phyloP scores from a whole-genome alignment of 371 early-diverging fungal species.

The Encephalitozoon intestinalis region DNA sequence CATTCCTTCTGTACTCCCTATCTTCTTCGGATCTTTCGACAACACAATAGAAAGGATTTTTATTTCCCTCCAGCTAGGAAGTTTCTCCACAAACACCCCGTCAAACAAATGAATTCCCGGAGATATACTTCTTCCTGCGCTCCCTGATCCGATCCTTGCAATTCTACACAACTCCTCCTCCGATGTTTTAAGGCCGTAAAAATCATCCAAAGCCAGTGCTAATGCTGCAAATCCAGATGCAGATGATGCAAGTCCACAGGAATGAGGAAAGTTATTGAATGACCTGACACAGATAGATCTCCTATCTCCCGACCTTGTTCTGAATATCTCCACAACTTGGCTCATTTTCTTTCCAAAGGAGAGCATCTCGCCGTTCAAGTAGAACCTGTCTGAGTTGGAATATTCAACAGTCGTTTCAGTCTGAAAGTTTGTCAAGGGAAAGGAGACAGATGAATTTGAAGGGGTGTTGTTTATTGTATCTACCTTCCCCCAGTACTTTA shows the following conservation, averaged over 20 bases:
- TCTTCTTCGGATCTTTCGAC: constrained; percentile 77
- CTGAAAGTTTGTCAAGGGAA: constrained; percentile 83
- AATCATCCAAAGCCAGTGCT: constrained; percentile 70
- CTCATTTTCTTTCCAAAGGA: background rate
- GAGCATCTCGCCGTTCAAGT: background rate
- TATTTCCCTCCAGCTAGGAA: constrained; percentile 89
- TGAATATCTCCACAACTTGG: constrained; percentile 19
- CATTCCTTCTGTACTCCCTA: constrained; percentile 86
- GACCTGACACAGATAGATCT: constrained; percentile 19
- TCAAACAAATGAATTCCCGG: constrained; percentile 93
- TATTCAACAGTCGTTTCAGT: constrained; percentile 73
- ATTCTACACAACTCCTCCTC: constrained; percentile 71
- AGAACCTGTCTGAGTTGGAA: background rate
- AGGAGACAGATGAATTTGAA: constrained; percentile 84
- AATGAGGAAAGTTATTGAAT: constrained; percentile 89
- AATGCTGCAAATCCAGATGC: constrained; percentile 90
- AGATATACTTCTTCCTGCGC: constrained; percentile 85
- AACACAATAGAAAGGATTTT: constrained; percentile 77
- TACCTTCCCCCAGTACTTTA: constrained; percentile 96
- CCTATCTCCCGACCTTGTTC: background rate
- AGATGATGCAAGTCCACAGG: constrained; percentile 95
- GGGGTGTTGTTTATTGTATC: constrained; percentile 74
- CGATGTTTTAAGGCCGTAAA: constrained; percentile 62
- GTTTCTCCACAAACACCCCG: constrained; percentile 63
- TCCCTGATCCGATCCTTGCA: constrained; percentile 87